Evolutionary conservation across 768 basidiomycete species (phyloP).

Genomic region (Lactarius quietus): DNA sequence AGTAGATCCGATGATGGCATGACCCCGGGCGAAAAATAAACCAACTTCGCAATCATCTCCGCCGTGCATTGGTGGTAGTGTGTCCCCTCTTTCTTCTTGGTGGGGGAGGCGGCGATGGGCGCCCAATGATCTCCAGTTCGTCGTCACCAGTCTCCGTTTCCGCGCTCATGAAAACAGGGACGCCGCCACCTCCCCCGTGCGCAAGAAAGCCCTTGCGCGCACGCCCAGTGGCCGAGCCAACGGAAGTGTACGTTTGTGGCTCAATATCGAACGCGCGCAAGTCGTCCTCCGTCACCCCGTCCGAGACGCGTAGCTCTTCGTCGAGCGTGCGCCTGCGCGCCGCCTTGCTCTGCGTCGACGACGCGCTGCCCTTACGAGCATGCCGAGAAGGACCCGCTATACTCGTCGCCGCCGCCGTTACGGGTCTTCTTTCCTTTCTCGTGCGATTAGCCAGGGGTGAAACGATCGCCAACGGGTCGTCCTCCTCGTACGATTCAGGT

Average conservation of each 20-base stretch:
- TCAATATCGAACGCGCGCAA: slow-evolving; percentile 36
- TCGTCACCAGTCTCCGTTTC: slow-evolving; percentile 22
- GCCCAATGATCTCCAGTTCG: slow-evolving; percentile 4
- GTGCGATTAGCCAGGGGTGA: slow-evolving; percentile 5
- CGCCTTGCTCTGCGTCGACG: slow-evolving; percentile 23
- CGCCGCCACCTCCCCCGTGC: slow-evolving; percentile 70
- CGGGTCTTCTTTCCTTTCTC: slow-evolving; percentile 5
- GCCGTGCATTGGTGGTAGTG: background rate
- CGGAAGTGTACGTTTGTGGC: slow-evolving; percentile 43
- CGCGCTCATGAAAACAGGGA: slow-evolving; percentile 62
- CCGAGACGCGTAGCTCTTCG: slow-evolving; percentile 56
- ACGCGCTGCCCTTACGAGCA: background rate
- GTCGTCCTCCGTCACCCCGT: slow-evolving; percentile 34
- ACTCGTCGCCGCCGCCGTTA: background rate
- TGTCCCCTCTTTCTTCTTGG: background rate
- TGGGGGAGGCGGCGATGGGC: background rate
- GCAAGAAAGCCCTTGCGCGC: slow-evolving; percentile 61
- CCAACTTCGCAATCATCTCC: slow-evolving; percentile 8
- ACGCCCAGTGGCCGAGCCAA: slow-evolving; percentile 53
- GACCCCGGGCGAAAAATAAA: background rate
- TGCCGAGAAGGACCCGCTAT: background rate
- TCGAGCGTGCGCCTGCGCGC: slow-evolving; percentile 57
- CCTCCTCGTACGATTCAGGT: slow-evolving; percentile 7
- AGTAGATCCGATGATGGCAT: slow-evolving; percentile 9
- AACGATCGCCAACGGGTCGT: slow-evolving; percentile 19